Evolutionary conservation across 805 yeast genomes (phyloP).

Genomic region (Ogataea ganodermae): DNA sequence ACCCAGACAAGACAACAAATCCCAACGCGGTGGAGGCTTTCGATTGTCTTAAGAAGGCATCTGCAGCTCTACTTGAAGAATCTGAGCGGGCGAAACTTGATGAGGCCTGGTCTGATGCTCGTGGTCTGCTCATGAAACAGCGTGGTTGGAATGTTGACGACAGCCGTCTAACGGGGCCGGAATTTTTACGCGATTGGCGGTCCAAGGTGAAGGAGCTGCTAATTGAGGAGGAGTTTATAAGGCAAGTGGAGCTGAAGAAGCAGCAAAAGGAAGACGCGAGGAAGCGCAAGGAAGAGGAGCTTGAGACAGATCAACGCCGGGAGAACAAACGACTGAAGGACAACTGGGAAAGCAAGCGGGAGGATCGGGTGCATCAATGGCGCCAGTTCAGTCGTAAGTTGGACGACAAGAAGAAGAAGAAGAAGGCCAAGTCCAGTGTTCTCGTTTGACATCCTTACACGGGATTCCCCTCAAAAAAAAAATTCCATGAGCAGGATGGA

Average conservation of each 20-base stretch:
- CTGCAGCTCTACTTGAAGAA: constrained; percentile 41
- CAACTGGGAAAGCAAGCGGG: constrained; percentile 66
- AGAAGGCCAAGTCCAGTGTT: constrained; percentile 40
- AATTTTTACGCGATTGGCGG: constrained; percentile 44
- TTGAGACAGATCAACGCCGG: constrained; percentile 32
- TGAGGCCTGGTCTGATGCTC: constrained; percentile 45
- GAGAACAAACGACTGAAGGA: constrained; percentile 38
- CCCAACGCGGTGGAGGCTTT: constrained; percentile 65
- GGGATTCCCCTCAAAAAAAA: neutral
- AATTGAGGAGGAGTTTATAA: constrained; percentile 47
- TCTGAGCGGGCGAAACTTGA: constrained; percentile 44
- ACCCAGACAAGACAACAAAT: constrained; percentile 65
- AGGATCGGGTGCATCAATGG: constrained; percentile 61
- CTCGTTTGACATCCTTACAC: constrained; percentile 35
- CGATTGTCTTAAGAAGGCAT: constrained; percentile 58
- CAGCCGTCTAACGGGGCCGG: constrained; percentile 35
- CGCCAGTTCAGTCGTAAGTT: constrained; percentile 47
- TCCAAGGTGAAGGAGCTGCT: constrained; percentile 43
- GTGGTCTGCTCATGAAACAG: constrained; percentile 39
- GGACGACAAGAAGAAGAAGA: constrained; percentile 49
- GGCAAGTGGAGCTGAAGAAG: constrained; percentile 43
- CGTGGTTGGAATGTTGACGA: constrained; percentile 41
- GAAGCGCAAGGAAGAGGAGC: constrained; percentile 36
- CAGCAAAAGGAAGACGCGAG: constrained; percentile 44
- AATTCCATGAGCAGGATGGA: neutral